Evolutionary conservation across 2,329 filamentous ascomycete species (phyloP).

Genomic region (Aspergillus udagawae): DNA sequence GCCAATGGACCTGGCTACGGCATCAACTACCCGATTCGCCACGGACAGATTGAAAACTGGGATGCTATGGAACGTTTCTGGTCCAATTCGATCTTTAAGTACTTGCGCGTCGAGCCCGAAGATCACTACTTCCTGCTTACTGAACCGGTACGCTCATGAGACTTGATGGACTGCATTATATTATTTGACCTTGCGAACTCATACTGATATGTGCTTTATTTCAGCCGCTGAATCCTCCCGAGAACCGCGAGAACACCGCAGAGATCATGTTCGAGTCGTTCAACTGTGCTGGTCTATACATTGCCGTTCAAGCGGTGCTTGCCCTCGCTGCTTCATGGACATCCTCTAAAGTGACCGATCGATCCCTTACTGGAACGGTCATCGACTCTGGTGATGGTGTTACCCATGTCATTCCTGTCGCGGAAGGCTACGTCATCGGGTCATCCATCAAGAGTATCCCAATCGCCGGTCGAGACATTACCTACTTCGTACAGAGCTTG

Average conservation of each 20-base stretch:
- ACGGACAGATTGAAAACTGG: conserved; percentile 99
- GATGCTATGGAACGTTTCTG: conserved; percentile 99
- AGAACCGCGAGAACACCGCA: conserved; percentile 98
- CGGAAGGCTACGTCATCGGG: conserved; percentile 97
- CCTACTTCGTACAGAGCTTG: conserved; percentile 95
- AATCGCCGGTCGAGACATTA: conserved; percentile 95
- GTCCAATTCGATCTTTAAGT: conserved; percentile 99
- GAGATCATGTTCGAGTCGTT: conserved; percentile 99
- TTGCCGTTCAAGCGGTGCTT: conserved; percentile 94
- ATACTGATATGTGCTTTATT: neutral
- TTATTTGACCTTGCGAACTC: neutral
- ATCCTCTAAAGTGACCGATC: conserved; percentile 93
- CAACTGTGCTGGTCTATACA: conserved; percentile 98
- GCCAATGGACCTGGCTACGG: conserved; percentile 87
- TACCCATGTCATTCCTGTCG: conserved; percentile 97
- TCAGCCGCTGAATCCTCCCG: conserved; percentile 91
- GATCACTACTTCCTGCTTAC: conserved; percentile 98
- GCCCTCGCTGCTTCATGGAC: conserved; percentile 98
- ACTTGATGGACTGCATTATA: neutral
- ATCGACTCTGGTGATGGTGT: conserved; percentile 99
- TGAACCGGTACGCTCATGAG: conserved; percentile 67
- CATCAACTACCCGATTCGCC: conserved; percentile 93
- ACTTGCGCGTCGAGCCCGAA: conserved; percentile 94
- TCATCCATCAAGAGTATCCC: conserved; percentile 99
- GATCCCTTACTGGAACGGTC: conserved; percentile 93